These are phyloP conservation scores for Pleurotus eryngii DNA, from an alignment of 768 basidiomycete species.

Conservation along the genomic window DNA sequence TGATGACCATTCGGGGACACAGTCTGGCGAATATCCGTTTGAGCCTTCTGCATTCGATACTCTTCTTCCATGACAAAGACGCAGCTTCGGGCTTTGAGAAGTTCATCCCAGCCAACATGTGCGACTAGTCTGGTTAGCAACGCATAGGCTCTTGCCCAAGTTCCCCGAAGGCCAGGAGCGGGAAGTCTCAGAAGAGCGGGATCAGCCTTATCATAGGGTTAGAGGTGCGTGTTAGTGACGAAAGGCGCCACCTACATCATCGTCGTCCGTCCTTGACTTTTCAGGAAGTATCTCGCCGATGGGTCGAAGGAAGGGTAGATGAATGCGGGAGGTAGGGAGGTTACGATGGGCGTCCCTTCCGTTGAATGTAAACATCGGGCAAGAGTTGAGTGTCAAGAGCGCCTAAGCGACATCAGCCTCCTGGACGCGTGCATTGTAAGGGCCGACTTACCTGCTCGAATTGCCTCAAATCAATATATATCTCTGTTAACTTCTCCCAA, in stretches of 20 bases:
- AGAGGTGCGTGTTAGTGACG: neutral
- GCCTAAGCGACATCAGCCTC: conserved; percentile 34
- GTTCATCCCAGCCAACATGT: conserved; percentile 98
- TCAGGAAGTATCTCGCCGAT: conserved; percentile 92
- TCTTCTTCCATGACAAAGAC: conserved; percentile 99
- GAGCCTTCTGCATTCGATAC: conserved; percentile 94
- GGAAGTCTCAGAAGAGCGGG: conserved; percentile 92
- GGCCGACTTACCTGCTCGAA: conserved; percentile 64
- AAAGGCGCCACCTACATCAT: conserved; percentile 52
- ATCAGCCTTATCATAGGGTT: conserved; percentile 61
- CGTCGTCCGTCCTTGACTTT: conserved; percentile 75
- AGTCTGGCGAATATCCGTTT: conserved; percentile 51
- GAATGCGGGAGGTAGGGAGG: conserved; percentile 74
- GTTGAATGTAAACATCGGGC: conserved; percentile 99
- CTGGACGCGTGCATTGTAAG: conserved; percentile 5
- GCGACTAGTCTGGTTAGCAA: conserved; percentile 89
- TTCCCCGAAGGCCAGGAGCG: conserved; percentile 90
- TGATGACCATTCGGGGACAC: conserved; percentile 21
- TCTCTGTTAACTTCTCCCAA: conserved; percentile 95
- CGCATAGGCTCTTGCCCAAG: conserved; percentile 92
- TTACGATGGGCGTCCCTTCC: conserved; percentile 90
- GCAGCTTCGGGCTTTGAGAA: conserved; percentile 87
- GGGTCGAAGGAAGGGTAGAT: conserved; percentile 80
- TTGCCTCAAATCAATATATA: conserved; percentile 88
- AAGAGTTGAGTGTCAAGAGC: conserved; percentile 93